phyloP scores from a whole-genome alignment of 495 filamentous ascomycete species.

The Aspergillus hancockii region DNA sequence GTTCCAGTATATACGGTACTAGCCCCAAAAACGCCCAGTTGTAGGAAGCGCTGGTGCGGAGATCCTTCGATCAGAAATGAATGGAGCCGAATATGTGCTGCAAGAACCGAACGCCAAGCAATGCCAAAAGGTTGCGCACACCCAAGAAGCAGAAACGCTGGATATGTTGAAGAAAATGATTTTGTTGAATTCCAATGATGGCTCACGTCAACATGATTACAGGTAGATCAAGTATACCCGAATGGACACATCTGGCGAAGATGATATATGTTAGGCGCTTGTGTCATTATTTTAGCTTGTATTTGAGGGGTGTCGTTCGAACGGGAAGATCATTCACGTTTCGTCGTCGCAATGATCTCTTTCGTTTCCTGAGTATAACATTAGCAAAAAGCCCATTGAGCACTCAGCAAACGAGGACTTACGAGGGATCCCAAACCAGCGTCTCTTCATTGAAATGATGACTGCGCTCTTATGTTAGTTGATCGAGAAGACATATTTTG shows the following conservation, averaged over 20 bases:
- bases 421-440: conserved; percentile 34
- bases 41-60: background rate
- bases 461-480: conserved; percentile 20
- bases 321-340: conserved; percentile 11
- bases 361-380: conserved; percentile 5
- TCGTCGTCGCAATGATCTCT: conserved; percentile 13
- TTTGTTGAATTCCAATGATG: conserved; percentile 2
- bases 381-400: conserved; percentile 2
- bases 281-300: conserved; percentile 6
- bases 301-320: conserved; percentile 21
- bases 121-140: conserved; percentile 9
- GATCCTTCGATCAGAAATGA: background rate
- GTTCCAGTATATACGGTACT: background rate
- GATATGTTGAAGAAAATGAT: conserved; percentile 23
- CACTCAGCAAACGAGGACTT: background rate
- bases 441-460: conserved; percentile 39
- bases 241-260: background rate
- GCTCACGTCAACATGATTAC: conserved; percentile 14
- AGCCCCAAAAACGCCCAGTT: background rate
- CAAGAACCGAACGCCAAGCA: conserved; percentile 14
- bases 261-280: background rate
- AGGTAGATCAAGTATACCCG: background rate
- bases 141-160: conserved; percentile 24
- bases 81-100: conserved; percentile 9
- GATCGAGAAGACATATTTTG: background rate